phyloP scores from a whole-genome alignment of 1,139 yeast genomes.

The Taphrina flavorubra region DNA sequence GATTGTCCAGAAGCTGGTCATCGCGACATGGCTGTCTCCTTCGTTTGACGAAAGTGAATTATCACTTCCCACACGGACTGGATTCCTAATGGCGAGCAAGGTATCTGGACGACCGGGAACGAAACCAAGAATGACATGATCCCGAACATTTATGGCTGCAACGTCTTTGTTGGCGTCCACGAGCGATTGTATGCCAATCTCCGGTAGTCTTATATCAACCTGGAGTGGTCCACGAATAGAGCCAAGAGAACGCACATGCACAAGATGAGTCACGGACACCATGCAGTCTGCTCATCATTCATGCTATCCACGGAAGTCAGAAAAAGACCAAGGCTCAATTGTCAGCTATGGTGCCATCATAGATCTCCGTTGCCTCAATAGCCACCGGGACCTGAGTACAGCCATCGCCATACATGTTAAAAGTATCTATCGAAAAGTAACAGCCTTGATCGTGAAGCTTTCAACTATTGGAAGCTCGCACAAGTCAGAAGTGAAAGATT shows the following conservation, averaged over 20 bases:
- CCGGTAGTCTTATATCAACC: background rate
- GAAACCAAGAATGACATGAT: constrained; percentile 22
- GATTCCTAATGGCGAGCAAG: constrained; percentile 5
- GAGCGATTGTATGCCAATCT: background rate
- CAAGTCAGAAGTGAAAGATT: too few relatives aligned
- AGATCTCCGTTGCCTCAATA: too few relatives aligned
- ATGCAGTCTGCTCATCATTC: background rate
- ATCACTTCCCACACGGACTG: background rate
- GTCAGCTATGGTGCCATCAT: too few relatives aligned
- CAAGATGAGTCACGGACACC: background rate
- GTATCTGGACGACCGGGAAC: constrained; percentile 8
- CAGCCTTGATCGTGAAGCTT: too few relatives aligned
- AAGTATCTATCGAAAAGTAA: too few relatives aligned
- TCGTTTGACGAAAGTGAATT: background rate
- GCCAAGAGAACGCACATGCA: background rate
- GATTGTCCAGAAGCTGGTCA: constrained; percentile 1
- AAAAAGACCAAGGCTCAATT: too few relatives aligned
- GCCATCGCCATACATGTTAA: too few relatives aligned
- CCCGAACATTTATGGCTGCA: background rate
- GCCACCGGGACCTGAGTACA: too few relatives aligned
- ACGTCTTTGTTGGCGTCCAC: background rate
- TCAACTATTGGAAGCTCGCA: too few relatives aligned
- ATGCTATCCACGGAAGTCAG: too few relatives aligned
- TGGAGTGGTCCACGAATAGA: background rate
- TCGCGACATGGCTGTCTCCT: background rate